phyloP scores from a whole-genome alignment of 2,329 filamentous ascomycete genomes.

The Calonectria montana region DNA sequence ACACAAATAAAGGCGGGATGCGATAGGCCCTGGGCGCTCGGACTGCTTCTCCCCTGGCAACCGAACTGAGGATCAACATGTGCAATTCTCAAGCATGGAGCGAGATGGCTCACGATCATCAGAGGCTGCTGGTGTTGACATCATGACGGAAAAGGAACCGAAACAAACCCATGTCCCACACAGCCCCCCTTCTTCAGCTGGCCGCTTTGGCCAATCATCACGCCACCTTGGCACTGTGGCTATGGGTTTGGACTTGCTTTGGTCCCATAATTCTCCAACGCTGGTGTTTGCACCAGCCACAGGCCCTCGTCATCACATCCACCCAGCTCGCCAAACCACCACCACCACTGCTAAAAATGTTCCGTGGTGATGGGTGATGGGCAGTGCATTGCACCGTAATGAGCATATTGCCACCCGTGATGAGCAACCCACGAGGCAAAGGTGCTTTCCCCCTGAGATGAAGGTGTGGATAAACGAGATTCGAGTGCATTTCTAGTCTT shows the following conservation, averaged over 20 bases:
- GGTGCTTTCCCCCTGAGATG: background rate
- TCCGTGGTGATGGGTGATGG: background rate
- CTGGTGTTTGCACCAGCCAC: background rate
- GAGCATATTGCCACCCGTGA: background rate
- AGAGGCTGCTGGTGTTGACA: background rate
- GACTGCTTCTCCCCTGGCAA: background rate
- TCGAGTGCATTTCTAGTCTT: background rate
- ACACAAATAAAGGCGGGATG: background rate
- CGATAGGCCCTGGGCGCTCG: background rate
- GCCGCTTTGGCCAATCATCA: background rate
- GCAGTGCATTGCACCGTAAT: background rate
- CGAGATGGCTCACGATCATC: background rate
- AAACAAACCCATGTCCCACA: background rate
- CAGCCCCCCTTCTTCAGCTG: background rate
- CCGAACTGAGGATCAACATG: background rate
- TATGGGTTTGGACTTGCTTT: background rate
- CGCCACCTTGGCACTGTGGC: background rate
- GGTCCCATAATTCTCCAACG: background rate
- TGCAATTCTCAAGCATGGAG: background rate
- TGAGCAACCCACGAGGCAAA: background rate
- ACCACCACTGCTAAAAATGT: background rate
- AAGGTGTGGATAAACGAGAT: background rate
- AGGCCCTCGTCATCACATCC: constrained; percentile 7
- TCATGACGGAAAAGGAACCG: background rate
- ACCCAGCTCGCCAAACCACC: background rate